phyloP scores from a whole-genome alignment of 2,329 filamentous ascomycete species.

The Berkeleyomyces basicola region DNA sequence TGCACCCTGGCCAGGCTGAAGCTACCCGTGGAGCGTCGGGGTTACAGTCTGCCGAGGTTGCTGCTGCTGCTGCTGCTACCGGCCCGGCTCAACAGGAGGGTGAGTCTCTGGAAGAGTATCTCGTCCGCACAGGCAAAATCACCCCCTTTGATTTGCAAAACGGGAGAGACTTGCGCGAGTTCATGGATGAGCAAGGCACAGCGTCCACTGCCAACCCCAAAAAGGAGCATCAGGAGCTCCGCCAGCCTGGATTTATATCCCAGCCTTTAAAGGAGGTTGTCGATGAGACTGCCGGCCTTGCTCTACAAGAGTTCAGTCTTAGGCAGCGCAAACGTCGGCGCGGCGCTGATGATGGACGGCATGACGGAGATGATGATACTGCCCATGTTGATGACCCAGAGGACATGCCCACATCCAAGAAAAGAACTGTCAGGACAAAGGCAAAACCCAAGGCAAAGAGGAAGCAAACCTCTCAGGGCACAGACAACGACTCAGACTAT shows the following conservation, averaged over 20 bases:
- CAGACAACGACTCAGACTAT: not conserved
- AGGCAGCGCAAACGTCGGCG: conserved; percentile 7
- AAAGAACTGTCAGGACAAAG: conserved; percentile 16
- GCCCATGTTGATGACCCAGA: conserved; percentile 27
- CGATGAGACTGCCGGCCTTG: not conserved
- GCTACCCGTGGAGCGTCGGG: not conserved
- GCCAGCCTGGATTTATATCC: conserved; percentile 52
- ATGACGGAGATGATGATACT: not conserved
- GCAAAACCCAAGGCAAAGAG: conserved; percentile 1
- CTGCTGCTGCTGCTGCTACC: not conserved
- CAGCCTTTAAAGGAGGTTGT: conserved; percentile 19
- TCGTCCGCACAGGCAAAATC: conserved; percentile 93
- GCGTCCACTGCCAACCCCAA: conserved; percentile 25
- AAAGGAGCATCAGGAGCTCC: conserved; percentile 54
- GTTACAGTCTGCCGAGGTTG: not conserved
- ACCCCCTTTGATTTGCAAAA: conserved; percentile 74
- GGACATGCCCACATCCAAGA: conserved; percentile 18
- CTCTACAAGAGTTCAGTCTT: conserved; percentile 8
- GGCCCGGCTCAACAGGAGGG: conserved; percentile 24
- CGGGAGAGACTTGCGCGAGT: conserved; percentile 48
- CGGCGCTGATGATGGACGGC: not conserved
- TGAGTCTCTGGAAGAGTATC: conserved; percentile 72
- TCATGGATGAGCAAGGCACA: conserved; percentile 30
- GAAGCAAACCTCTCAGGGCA: not conserved
- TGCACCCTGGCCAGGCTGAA: not conserved